Evolutionary conservation across 2,329 filamentous ascomycete genomes (phyloP), one percentile per base, ranked within the genome.

Genomic region (Pseudogymnoascus sp.): DNA sequence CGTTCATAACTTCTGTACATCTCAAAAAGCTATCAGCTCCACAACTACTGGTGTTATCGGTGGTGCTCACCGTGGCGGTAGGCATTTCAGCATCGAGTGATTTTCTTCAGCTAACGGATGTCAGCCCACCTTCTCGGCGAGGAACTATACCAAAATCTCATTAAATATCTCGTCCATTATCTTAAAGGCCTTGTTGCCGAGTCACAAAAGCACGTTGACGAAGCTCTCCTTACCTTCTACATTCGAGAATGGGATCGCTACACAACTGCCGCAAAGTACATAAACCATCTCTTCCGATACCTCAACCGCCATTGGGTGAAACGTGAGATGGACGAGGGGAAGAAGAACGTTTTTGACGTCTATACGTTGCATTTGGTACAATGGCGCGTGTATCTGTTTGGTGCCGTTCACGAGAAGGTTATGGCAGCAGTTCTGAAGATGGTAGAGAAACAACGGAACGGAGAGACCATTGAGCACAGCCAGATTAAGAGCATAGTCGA

Each of bases 291-390:
- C 6, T 99, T 99, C 80, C 82, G 89, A 62, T 99, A 99, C 73
- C 85, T 99, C 26, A 99, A 99, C 73, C 86, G 95, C 31, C 95
- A 99, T 77, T 99, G 96, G 95, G 95, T 99, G 1, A 99, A 97
- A 82, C 84, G 95, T 31, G 95, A 99, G 78, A 96, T 99, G 78
- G 95, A 99, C 67, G 95, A 99, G 76, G 95, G 95, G 35, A 97
- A 99, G 79, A 97, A 97, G 80, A 90, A 93, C 71, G 90, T 97
- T 6, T 97, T 96, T 75, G 95, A 99, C 75, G 95, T 99, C 59
- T 99, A 99, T 76, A 99, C 95, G 0, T 79, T 99, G 37, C 95
- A 99, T 71, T 80, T 99, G 42, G 95, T 97, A 19, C 91, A 93
- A 73, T 99, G 95, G 95, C 92, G 93, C 68, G 85, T 89, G 68